These are phyloP conservation scores for Backusella liffmaniae DNA, from an alignment of 192 early-diverging fungal species.

Conservation along the genomic window DNA sequence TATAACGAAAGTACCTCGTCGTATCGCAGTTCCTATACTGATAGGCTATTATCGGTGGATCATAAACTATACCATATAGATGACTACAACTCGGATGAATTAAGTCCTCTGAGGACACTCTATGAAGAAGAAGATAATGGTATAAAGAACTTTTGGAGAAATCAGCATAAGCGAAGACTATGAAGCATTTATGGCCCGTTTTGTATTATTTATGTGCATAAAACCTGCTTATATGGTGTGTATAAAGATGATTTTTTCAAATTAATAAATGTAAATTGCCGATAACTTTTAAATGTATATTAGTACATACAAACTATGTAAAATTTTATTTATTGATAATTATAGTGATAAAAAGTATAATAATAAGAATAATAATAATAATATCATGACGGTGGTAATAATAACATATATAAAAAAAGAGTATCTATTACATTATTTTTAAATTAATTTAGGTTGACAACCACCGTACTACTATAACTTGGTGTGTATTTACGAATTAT, in stretches of 20 bases:
- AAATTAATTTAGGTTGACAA: constrained; percentile 9
- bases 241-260: background rate
- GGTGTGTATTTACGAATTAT: constrained; percentile 77
- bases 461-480: constrained; percentile 44
- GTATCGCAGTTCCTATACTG: background rate
- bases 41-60: too few species aligned
- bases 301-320: background rate
- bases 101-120: background rate
- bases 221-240: too few species aligned
- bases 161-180: background rate
- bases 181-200: background rate
- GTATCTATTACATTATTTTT: background rate
- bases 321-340: background rate
- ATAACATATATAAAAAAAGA: background rate
- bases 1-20: background rate
- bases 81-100: background rate
- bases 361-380: background rate
- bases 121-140: background rate
- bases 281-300: background rate
- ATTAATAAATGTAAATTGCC: background rate
- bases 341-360: background rate
- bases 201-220: too few species aligned
- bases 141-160: constrained; percentile 3
- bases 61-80: background rate
- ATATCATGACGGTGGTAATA: background rate